phyloP scores from a whole-genome alignment of 345 rosid genomes.

The Ceriops tagal region DNA sequence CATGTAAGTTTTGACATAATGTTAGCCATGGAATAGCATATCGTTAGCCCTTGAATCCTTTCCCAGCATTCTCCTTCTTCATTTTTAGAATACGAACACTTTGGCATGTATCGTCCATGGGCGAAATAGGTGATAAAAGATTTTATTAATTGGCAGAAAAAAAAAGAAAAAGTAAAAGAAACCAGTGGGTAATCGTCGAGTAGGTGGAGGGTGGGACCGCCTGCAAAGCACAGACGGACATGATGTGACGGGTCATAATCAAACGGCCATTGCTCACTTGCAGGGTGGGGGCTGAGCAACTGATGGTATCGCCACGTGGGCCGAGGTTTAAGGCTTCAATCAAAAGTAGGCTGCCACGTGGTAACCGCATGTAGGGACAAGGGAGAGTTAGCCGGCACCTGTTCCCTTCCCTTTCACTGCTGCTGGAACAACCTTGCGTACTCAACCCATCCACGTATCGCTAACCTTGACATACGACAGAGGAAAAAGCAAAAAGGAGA shows the following conservation, averaged over 20 bases:
- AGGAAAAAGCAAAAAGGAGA: no score
- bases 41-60: no score
- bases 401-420: neutral
- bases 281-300: neutral
- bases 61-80: no score
- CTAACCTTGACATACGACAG: no score
- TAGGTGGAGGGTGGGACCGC: slow-evolving; percentile 32
- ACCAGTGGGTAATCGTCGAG: no score
- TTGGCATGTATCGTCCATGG: no score
- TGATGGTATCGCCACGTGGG: slow-evolving; percentile 37
- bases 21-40: no score
- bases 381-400: slow-evolving; percentile 12
- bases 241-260: slow-evolving; percentile 46
- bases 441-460: neutral
- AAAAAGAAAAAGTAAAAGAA: no score
- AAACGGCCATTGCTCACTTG: slow-evolving; percentile 28
- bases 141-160: no score
- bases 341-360: slow-evolving; percentile 36
- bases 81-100: no score
- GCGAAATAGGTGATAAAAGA: no score
- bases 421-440: slow-evolving; percentile 33
- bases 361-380: slow-evolving; percentile 18
- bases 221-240: slow-evolving; percentile 28
- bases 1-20: no score
- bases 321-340: slow-evolving; percentile 24